Percentiles rank a stretch among this genome's conserved stretches.
These are phyloP conservation scores for Metschnikowia similis DNA, from an alignment of 805 yeast species.

Conservation along the genomic window DNA sequence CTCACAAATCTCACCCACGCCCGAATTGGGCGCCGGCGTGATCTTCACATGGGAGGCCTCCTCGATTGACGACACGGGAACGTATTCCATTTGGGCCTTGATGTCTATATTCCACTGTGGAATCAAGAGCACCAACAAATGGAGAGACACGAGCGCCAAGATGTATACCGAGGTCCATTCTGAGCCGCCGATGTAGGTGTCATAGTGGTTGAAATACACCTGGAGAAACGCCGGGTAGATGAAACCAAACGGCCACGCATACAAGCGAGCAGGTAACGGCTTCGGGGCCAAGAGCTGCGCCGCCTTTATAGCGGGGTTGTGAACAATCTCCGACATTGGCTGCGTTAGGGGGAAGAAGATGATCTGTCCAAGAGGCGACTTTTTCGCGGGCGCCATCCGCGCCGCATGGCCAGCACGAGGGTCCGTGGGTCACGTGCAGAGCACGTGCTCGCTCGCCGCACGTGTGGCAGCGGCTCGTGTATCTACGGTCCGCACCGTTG, in stretches of 20 bases:
- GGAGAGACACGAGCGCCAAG: constrained; percentile 67
- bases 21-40: constrained; percentile 79
- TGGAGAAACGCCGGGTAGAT: constrained; percentile 72
- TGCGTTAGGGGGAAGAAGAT: not conserved
- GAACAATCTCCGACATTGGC: constrained; percentile 47
- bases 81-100: constrained; percentile 66
- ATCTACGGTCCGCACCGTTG: too few species aligned
- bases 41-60: constrained; percentile 73
- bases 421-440: not conserved
- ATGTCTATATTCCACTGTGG: constrained; percentile 90
- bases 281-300: constrained; percentile 75
- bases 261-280: constrained; percentile 59
- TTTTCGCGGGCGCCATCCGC: not conserved
- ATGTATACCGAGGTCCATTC: constrained; percentile 95
- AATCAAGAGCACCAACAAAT: constrained; percentile 74
- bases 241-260: constrained; percentile 75
- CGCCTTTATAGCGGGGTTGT: constrained; percentile 64
- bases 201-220: constrained; percentile 66
- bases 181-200: constrained; percentile 74
- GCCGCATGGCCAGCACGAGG: not conserved
- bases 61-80: constrained; percentile 44
- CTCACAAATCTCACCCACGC: constrained; percentile 73
- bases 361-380: not conserved
- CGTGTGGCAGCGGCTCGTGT: too few species aligned
- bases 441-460: not conserved